Base-by-base conservation (phyloP, 2,329 filamentous ascomycete species). In the Ophiosphaerella korrae region DNA sequence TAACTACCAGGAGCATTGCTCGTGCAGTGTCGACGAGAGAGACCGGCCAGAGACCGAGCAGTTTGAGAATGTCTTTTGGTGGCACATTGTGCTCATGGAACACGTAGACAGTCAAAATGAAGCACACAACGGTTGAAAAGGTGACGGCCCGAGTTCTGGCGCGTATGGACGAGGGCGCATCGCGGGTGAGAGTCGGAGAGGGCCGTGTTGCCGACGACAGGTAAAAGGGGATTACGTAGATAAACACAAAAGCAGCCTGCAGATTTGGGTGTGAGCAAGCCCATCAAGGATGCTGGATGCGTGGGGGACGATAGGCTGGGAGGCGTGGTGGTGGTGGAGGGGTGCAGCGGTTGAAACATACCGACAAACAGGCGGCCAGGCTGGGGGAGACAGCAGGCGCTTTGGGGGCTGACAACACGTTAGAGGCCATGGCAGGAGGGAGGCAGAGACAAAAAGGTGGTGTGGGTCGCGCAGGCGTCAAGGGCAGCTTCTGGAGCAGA, bases 181-280 rank as follows among this genome's bases (percentile, higher is more conserved):
- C 92, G 68, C 94, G 87, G 53, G 89, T 90, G 24, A 95, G 83
- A 47, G 82, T 84, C 23, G 85, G 82, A 7, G 90, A 94, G 6
- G 92, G 92, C 45, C 92, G 85, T 5, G 93, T 95, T 16, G 85
- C 82, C 3, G 85, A 75, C 16, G 88, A 94, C 57, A 93, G 80
- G 78, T 99, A 97, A 75, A 97, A 91, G 21, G 94, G 93, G 3
- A 89, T 78, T 64, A 99, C 90, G 77, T 97, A 99, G 77, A 91
- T 77, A 62, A 92, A 74, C n/a, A 91, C 96, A 75, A 95, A 96
- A 55, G 87, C 74, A 55, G 92, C 77, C 90, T 89, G 54, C 38
- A 58, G 39, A 45, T 13, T 31, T 43, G 54, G 42, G 39, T 41
- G 63, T 72, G 53, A 72, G 64, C 49, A 29, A 48, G 35, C 40